phyloP scores from a whole-genome alignment of 2,329 filamentous ascomycete species.

The Akanthomyces lecanii region DNA sequence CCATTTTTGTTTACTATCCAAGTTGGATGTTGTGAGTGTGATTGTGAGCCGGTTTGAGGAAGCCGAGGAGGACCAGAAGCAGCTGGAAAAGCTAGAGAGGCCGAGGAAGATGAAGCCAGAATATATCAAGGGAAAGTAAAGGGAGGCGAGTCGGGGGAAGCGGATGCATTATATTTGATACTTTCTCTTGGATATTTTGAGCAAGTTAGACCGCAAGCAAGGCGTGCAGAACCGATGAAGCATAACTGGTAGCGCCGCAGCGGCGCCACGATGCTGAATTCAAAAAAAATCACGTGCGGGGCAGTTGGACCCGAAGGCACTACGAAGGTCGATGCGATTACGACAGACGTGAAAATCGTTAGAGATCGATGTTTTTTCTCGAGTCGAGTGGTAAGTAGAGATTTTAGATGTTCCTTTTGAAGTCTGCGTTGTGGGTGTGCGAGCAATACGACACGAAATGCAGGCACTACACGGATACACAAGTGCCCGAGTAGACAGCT shows the following conservation, averaged over 20 bases:
- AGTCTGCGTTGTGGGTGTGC: background rate
- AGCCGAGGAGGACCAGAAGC: background rate
- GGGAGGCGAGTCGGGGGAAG: background rate
- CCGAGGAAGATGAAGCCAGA: background rate
- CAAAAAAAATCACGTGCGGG: conserved; percentile 8
- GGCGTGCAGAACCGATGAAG: background rate
- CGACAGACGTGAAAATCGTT: background rate
- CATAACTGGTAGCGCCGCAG: background rate
- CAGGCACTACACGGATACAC: no score
- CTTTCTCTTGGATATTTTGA: background rate
- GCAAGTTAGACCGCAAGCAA: background rate
- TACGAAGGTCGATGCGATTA: background rate
- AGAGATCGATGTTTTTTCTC: background rate
- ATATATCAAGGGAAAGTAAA: background rate
- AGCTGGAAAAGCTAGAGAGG: background rate
- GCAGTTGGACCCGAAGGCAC: background rate
- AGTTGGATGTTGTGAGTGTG: background rate
- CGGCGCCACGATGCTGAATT: background rate
- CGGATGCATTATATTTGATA: background rate
- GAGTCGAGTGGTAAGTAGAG: background rate
- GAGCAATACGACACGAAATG: no score
- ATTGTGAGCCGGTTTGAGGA: background rate
- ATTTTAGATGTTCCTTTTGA: no score
- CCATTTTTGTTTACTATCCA: background rate
- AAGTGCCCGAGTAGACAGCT: no score